Evolutionary conservation across 2,329 filamentous ascomycete genomes (phyloP).

Genomic region (Alternaria gansuensis): DNA sequence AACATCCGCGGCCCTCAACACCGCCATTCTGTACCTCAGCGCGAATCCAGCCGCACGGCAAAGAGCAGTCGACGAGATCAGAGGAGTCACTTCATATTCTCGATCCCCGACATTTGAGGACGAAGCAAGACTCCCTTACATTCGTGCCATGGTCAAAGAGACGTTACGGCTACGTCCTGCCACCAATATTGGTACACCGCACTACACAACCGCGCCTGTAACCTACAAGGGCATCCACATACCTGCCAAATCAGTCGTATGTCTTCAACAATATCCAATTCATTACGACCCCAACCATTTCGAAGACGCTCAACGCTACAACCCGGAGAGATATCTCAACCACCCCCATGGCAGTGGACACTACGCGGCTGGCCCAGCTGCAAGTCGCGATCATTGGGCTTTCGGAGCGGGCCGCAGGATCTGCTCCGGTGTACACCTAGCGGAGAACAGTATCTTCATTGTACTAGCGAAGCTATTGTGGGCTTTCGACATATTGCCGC

Average conservation of each 20-base stretch:
- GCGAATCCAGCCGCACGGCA: constrained; percentile 32
- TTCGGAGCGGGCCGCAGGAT: constrained; percentile 57
- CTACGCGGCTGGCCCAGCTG: constrained; percentile 48
- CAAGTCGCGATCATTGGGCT: constrained; percentile 46
- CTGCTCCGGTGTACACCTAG: constrained; percentile 56
- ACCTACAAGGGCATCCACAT: constrained; percentile 56
- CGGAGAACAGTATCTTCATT: constrained; percentile 56
- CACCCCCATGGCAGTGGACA: constrained; percentile 41
- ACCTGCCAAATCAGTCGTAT: constrained; percentile 53
- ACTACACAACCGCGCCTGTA: constrained; percentile 50
- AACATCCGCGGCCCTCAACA: constrained; percentile 51
- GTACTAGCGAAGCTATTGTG: constrained; percentile 59
- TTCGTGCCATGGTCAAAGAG: constrained; percentile 52
- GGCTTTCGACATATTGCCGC: constrained; percentile 58
- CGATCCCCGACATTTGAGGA: constrained; percentile 55
- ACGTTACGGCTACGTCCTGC: constrained; percentile 56
- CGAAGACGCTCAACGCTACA: constrained; percentile 51
- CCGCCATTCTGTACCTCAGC: constrained; percentile 42
- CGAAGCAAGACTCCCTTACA: constrained; percentile 53
- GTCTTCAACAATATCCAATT: constrained; percentile 41
- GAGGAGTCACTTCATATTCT: constrained; percentile 23
- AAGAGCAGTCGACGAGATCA: constrained; percentile 39
- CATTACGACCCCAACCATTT: constrained; percentile 53
- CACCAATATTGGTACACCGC: constrained; percentile 48
- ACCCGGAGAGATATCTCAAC: constrained; percentile 56